These are phyloP conservation scores for Mycena galopus DNA, from an alignment of 768 basidiomycete genomes.

Conservation along the genomic window DNA sequence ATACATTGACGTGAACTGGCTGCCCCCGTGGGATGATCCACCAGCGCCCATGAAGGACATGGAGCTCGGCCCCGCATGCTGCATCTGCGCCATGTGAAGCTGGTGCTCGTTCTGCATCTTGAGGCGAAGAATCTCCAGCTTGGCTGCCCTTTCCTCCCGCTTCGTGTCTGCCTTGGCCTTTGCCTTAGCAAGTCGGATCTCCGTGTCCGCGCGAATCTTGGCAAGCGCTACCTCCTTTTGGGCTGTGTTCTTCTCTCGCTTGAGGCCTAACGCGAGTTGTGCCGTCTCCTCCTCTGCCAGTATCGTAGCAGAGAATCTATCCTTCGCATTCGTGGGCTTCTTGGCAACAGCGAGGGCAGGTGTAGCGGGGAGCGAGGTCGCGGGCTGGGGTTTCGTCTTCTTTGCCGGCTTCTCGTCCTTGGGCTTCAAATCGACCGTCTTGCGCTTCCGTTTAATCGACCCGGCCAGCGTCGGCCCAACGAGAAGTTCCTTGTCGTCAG, in stretches of 20 bases:
- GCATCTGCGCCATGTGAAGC: conserved; percentile 20
- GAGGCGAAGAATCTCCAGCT: conserved; percentile 36
- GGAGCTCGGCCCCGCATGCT: conserved; percentile 3
- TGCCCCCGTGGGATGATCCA: background rate
- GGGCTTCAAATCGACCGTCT: background rate
- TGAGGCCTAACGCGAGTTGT: conserved; percentile 1
- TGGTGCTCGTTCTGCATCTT: conserved; percentile 46
- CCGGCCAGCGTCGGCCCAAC: background rate
- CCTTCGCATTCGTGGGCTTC: background rate
- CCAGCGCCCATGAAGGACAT: background rate
- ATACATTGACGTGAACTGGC: background rate
- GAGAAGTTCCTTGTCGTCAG: background rate
- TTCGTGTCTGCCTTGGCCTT: background rate
- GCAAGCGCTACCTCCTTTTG: conserved; percentile 1
- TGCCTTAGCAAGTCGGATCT: background rate
- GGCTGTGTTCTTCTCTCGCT: background rate
- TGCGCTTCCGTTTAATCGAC: background rate
- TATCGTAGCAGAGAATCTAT: conserved; percentile 6
- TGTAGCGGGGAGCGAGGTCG: conserved; percentile 1
- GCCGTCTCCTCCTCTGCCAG: conserved; percentile 23
- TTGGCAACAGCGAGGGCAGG: background rate
- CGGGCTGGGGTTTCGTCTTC: conserved; percentile 10
- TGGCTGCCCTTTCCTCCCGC: background rate
- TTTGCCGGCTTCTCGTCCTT: background rate
- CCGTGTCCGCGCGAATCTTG: background rate